These are phyloP conservation scores for Curvularia hawaiiensis DNA, from an alignment of 2,329 filamentous ascomycete species.

Conservation along the genomic window DNA sequence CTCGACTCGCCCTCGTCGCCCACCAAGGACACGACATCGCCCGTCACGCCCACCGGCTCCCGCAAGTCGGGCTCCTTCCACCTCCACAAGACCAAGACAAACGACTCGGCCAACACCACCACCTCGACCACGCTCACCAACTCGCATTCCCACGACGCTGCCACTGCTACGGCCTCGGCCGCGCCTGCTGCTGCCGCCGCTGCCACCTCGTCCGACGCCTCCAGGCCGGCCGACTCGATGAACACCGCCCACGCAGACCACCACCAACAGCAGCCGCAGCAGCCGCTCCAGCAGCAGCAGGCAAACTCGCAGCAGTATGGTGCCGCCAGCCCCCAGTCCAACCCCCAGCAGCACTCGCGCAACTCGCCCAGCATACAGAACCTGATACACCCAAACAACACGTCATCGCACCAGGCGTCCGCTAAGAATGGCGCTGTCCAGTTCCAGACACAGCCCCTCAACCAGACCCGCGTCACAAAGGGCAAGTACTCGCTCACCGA, in stretches of 20 bases:
- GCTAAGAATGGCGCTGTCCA: slow-evolving; percentile 48
- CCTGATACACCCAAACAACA: slow-evolving; percentile 70
- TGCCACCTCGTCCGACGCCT: slow-evolving; percentile 24
- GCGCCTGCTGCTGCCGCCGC: slow-evolving; percentile 25
- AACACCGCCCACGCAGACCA: slow-evolving; percentile 41
- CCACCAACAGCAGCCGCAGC: slow-evolving; percentile 16
- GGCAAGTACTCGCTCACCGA: slow-evolving; percentile 95
- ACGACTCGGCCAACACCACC: slow-evolving; percentile 28
- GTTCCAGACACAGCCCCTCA: slow-evolving; percentile 44
- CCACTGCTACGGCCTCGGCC: slow-evolving; percentile 17
- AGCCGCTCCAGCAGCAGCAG: slow-evolving; percentile 24
- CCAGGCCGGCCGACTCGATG: slow-evolving; percentile 50
- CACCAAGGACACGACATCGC: slow-evolving; percentile 60
- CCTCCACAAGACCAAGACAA: slow-evolving; percentile 38
- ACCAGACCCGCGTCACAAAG: slow-evolving; percentile 73
- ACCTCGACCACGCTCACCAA: slow-evolving; percentile 15
- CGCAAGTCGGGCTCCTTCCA: slow-evolving; percentile 38
- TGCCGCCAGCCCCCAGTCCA: slow-evolving; percentile 37
- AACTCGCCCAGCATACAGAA: slow-evolving; percentile 83
- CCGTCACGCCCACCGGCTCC: slow-evolving; percentile 44
- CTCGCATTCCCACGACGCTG: slow-evolving; percentile 12
- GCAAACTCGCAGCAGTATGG: slow-evolving; percentile 19
- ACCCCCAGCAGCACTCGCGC: slow-evolving; percentile 54
- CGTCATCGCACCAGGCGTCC: slow-evolving; percentile 24
- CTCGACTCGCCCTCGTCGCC: slow-evolving; percentile 70